Base-by-base conservation (phyloP, 352 stramenopile species). In the Pythium utonaiense region DNA sequence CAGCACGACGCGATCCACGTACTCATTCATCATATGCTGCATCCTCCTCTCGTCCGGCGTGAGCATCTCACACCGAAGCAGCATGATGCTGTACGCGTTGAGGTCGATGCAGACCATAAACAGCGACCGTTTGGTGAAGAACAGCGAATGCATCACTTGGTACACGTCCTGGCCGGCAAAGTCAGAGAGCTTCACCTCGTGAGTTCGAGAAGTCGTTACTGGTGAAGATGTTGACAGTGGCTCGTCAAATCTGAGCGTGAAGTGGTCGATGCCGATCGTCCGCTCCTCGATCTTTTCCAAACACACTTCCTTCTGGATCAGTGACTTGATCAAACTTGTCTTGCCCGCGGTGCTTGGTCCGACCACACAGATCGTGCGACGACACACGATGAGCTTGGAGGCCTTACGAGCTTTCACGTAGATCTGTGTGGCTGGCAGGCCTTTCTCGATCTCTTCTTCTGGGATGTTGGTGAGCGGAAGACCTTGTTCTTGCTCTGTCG, bases 311-410 rank as follows among this genome's bases (percentile, higher is more conserved):
- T 40, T 17, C 10, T 48, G 0, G 14, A 25, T 64, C 0, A 49
- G 1, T 7, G 42, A 50, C 6, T 31, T 31, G 9, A 31, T 31
- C 0, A 50, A 34, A 19, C 68, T 75, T 0, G 68, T 75, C 36
- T 72, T 75, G 13, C 68, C 64, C 36, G 54, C 64, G 6, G 24
- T 28, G 25, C 60, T 69, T 1, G 64, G 52, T 7, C 67, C 67
- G 13, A 74, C 58, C 2, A 74, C 30, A 27, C 67, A 71, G 0
- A 74, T 47, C 17, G 64, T 70, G 13, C 31, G 58, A 8, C 63
- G 67, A 5, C 16, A 50, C 6, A 51, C 27, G 9, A 31, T 22
- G 0, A 42, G 2, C 1, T n/a, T n/a, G n/a, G n/a, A n/a, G n/a
- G n/a, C n/a, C n/a, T n/a, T n/a, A n/a, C n/a, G n/a, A n/a, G n/a